Percentiles rank a stretch among this genome's conserved stretches.
Evolutionary conservation across 106 monocot species (phyloP).

Genomic region (Apostasia ramifera): DNA sequence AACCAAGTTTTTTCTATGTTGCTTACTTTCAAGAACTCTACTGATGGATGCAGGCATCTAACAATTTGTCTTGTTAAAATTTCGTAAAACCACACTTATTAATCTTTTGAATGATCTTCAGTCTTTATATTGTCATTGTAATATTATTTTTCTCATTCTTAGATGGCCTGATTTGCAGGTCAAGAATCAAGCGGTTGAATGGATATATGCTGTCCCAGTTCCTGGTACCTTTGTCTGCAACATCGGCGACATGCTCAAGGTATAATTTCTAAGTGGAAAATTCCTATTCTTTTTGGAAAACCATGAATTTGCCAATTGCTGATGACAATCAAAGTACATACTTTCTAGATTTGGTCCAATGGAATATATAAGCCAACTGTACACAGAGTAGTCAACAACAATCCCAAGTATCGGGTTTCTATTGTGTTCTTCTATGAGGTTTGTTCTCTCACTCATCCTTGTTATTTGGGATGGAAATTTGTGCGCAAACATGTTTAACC

Average conservation of each 20-base stretch:
- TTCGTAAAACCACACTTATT: no score
- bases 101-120: no score
- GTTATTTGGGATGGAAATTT: no score
- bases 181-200: constrained; percentile 69
- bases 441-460: neutral
- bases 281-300: no score
- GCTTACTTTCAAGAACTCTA: no score
- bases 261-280: constrained; percentile 6
- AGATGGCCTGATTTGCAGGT: constrained; percentile 40
- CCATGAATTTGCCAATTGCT: neutral
- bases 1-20: no score
- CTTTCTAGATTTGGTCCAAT: constrained; percentile 62
- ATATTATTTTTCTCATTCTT: no score
- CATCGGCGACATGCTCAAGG: constrained; percentile 98
- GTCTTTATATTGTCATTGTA: no score
- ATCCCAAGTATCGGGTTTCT: constrained; percentile 71
- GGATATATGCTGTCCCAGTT: constrained; percentile 71
- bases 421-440: constrained; percentile 91
- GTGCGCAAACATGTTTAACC: no score
- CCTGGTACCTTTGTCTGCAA: constrained; percentile 95
- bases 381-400: constrained; percentile 75
- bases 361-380: constrained; percentile 80
- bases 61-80: no score
- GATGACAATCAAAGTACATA: neutral
- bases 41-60: no score